phyloP scores from a whole-genome alignment of 805 yeast genomes.

The Cyberlindnera nakhonratchasimensis region DNA sequence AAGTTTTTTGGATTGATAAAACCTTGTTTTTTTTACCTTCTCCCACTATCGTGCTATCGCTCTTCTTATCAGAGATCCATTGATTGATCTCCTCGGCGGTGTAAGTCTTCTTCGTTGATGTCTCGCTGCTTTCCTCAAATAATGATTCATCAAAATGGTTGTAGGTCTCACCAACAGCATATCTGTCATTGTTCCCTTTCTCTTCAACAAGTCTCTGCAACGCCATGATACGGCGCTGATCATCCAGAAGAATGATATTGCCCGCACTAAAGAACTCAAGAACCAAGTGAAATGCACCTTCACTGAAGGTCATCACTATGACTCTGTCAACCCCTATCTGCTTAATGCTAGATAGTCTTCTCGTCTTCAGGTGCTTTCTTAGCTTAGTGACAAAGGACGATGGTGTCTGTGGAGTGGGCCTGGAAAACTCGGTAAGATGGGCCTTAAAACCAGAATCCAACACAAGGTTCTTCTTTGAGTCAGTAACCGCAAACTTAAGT shows the following conservation, averaged over 20 bases:
- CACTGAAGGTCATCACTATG: slow-evolving; percentile 80
- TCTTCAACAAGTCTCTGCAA: slow-evolving; percentile 78
- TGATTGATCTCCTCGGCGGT: slow-evolving; percentile 19
- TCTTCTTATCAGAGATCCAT: slow-evolving; percentile 27
- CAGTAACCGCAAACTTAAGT: slow-evolving; percentile 78
- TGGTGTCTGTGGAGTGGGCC: slow-evolving; percentile 79
- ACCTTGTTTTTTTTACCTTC: slow-evolving; percentile 41
- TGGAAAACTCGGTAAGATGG: slow-evolving; percentile 74
- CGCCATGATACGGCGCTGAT: slow-evolving; percentile 60
- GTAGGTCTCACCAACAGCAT: slow-evolving; percentile 75
- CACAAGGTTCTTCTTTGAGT: slow-evolving; percentile 69
- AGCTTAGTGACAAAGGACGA: slow-evolving; percentile 82
- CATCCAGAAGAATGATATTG: slow-evolving; percentile 74
- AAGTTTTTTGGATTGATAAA: slow-evolving; percentile 62
- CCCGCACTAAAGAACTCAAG: slow-evolving; percentile 96
- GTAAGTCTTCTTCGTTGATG: slow-evolving; percentile 2
- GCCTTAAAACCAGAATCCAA: slow-evolving; percentile 84
- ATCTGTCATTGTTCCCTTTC: slow-evolving; percentile 56
- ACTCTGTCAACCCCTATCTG: slow-evolving; percentile 81
- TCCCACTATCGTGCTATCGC: slow-evolving; percentile 2
- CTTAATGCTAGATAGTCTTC: slow-evolving; percentile 66
- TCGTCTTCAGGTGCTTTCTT: slow-evolving; percentile 79
- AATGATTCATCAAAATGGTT: slow-evolving; percentile 52
- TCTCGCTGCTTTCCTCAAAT: slow-evolving; percentile 33
- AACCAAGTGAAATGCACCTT: slow-evolving; percentile 72